These are phyloP conservation scores for Picochlorum sp. DNA, from an alignment of 139 green algal species.

Conservation along the genomic window DNA sequence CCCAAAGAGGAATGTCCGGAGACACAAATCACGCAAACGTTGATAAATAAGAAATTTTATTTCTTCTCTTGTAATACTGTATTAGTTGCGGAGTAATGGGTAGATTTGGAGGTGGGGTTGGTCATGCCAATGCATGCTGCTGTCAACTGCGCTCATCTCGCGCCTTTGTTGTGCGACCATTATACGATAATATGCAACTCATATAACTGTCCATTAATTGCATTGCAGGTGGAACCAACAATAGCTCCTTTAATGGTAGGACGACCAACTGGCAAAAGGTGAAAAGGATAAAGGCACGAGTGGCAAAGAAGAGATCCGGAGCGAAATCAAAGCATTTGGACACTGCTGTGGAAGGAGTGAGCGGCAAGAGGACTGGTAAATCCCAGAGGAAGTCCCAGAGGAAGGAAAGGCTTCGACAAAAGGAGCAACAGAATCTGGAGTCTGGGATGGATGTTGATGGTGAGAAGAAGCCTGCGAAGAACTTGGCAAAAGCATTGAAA, in stretches of 20 bases:
- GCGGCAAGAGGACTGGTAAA: constrained; percentile 25
- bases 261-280: constrained; percentile 22
- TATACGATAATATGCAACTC: too few relatives aligned
- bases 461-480: constrained; percentile 8
- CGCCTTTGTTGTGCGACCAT: too few relatives aligned
- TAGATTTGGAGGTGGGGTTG: too few relatives aligned
- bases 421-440: constrained; percentile 39
- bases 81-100: too few relatives aligned
- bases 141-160: too few relatives aligned
- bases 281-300: constrained; percentile 17
- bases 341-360: constrained; percentile 13
- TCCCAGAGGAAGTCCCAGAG: constrained; percentile 17
- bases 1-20: constrained; percentile 46
- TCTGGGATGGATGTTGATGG: constrained; percentile 33
- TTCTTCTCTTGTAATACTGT: too few relatives aligned
- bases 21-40: constrained; percentile 23
- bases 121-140: too few relatives aligned
- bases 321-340: not conserved
- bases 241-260: constrained; percentile 16
- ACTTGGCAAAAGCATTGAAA: not conserved
- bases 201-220: not conserved
- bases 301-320: constrained; percentile 20
- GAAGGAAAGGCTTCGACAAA: constrained; percentile 23
- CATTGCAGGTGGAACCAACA: constrained; percentile 11
- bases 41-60: constrained; percentile 7